Evolutionary conservation across 495 filamentous ascomycete species (phyloP).

Genomic region (Penicillium ucsense): DNA sequence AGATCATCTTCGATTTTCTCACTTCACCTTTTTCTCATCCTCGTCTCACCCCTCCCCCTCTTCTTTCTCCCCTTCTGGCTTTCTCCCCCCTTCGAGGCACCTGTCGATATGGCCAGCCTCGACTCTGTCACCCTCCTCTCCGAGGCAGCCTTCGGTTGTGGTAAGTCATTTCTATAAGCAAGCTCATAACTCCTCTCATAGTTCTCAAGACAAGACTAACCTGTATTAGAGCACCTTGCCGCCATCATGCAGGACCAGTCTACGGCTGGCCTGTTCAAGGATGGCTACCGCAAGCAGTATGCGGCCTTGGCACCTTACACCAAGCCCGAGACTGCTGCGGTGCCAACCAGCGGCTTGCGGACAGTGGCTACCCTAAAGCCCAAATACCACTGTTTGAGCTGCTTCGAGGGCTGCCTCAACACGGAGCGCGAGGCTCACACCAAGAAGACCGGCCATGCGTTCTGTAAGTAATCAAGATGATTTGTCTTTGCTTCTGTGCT

Average conservation of each 20-base stretch:
- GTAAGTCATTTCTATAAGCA: constrained; percentile 17
- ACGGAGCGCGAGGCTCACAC: constrained; percentile 29
- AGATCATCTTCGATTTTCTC: not conserved
- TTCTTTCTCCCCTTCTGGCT: not conserved
- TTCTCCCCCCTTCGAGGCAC: too few species aligned
- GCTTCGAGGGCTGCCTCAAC: constrained; percentile 26
- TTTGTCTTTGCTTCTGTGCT: too few species aligned
- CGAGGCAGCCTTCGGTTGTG: constrained; percentile 38
- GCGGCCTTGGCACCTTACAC: constrained; percentile 22
- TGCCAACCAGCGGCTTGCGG: constrained; percentile 17
- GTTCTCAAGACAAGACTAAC: constrained; percentile 6
- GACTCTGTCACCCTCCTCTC: constrained; percentile 27
- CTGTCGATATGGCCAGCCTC: constrained; percentile 23
- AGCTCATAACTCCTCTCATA: too few species aligned
- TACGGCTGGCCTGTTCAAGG: constrained; percentile 30
- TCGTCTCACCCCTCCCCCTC: not conserved
- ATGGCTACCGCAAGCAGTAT: constrained; percentile 26
- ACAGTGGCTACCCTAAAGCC: constrained; percentile 26
- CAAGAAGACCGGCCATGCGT: constrained; percentile 32
- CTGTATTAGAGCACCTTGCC: constrained; percentile 31
- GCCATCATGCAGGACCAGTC: constrained; percentile 20
- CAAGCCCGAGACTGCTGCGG: constrained; percentile 13
- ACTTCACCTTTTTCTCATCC: constrained; percentile 2
- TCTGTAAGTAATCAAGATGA: constrained; percentile 22
- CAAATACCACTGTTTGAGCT: constrained; percentile 33